Evolutionary conservation across 2,329 filamentous ascomycete species (phyloP), one percentile per base, ranked within the genome.

Genomic region (Ceratocystis albifundus): DNA sequence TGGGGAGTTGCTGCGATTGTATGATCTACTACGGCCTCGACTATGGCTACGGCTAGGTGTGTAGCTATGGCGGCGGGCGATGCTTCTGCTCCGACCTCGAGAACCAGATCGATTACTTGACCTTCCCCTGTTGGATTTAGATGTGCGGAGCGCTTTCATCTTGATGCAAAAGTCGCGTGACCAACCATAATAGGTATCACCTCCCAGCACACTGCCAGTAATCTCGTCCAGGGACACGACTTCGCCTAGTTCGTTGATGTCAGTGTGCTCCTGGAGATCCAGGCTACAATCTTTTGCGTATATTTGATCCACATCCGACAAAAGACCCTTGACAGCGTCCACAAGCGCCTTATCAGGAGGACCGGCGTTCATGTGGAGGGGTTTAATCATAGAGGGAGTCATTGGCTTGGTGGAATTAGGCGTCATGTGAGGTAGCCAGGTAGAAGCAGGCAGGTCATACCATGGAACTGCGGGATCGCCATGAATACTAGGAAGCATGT

Each of bases 151-250:
- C 32, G 45, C 46, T 57, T 87, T 90, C 88, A 94, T 94, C 72
- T 88, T 88, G 70, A 89, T 80, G 73, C 89, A 95, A 70, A 96
- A 94, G 0, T 79, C 78, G 48, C 83, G 82, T 4, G 90, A 93
- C 91, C 91, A 96, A 68, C 90, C 91, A 73, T 95, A 95, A 74
- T 95, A 95, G 0, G 88, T 89, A 69, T 89, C 86, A 1, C 86
- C 86, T 5, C 80, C 79, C 5, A 86, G 73, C 1, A 86, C 76
- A 2, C 88, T 83, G 0, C 86, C 86, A 0, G 83, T 87, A n/a
- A 83, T 76, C 70, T 87, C 84, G 70, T 90, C 85, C 2, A 83
- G 74, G 20, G 85, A 76, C 64, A 90, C 78, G 17, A 81, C 76
- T 73, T 94, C 87, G 10, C 90, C 90, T 67, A 94, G 79, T 69